Conservation (phyloP, 352 stramenopile species). For the Blastocystis sp. region DNA sequence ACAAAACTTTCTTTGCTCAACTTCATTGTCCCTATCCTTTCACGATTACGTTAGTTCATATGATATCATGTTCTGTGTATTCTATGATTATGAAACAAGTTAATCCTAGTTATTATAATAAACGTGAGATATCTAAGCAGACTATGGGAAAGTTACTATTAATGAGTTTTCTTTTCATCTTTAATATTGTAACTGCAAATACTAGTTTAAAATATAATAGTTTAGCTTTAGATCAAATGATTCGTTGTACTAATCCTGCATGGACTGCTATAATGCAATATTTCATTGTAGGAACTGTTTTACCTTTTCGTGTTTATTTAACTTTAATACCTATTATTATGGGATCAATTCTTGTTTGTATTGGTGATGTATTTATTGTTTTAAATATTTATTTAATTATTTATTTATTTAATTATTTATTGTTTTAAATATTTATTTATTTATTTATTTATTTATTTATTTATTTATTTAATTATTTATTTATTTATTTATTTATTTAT, state of each 20-base stretch:
- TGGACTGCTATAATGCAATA: conserved; percentile 29
- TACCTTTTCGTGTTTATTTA: conserved; percentile 20
- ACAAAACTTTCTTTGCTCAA: conserved; percentile 26
- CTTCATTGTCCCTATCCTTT: conserved; percentile 28
- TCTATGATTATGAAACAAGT: conserved; percentile 36
- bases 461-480: too few relatives aligned
- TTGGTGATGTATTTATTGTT: conserved; percentile 9
- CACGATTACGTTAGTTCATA: conserved; percentile 33
- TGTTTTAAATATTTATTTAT: conserved; percentile 15
- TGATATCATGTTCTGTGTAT: conserved; percentile 29
- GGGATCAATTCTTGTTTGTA: conserved; percentile 32
- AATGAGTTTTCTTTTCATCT: conserved; percentile 30
- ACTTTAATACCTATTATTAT: conserved; percentile 35
- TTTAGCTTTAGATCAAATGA: conserved; percentile 31
- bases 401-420: conserved; percentile 32
- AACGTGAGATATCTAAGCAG: neutral
- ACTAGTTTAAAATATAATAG: conserved; percentile 30
- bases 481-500: too few relatives aligned
- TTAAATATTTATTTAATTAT: neutral
- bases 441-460: neutral
- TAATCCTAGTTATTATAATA: neutral
- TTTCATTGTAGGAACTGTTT: conserved; percentile 12
- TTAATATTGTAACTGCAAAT: conserved; percentile 30
- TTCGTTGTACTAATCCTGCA: conserved; percentile 30
- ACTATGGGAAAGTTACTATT: conserved; percentile 25